Evolutionary conservation across 768 basidiomycete species (phyloP), one percentile per base, ranked within the genome.

Genomic region (Collybia sp.): DNA sequence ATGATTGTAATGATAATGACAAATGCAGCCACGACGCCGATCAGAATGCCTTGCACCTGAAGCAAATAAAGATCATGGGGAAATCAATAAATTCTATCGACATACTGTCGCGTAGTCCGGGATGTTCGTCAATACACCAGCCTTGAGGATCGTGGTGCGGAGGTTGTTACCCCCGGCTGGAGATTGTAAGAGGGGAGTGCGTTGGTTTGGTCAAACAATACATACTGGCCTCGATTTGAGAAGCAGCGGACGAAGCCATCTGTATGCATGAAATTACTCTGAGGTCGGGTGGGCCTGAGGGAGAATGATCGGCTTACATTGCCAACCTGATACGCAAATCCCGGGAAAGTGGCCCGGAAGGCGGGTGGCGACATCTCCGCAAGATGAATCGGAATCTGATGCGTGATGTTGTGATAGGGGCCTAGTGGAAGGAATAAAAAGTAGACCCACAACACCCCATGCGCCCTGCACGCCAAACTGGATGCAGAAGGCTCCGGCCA

Each of bases 381-480:
- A 34, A 87, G 73, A 56, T 78, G 80, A 53, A 85, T 78, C 13
- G 84, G 83, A 45, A 80, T 75, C 72, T 71, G 43, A 17, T 6
- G 3, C 19, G n/a, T 15, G n/a, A 9, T 11, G 25, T 36, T 12
- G 36, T 13, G 41, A 25, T 13, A 32, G 10, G 10, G 55, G 35
- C 20, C 18, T 31, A 30, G 35, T 31, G 34, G 39, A 42, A 6
- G 34, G 4, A 34, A n/a, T 38, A 33, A 1, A 3, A 10, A n/a
- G 17, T 37, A 13, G 35, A 61, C 77, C 50, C 46, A 82, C 79
- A 13, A 82, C 76, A 45, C 82, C 82, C 81, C 81, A 85, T 34
- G 82, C 82, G 19, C 82, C 84, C 59, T 86, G 83, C 1, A 88
- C 82, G 43, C 82, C 83, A 48, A 83, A 74, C 56, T 85, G 83